Conservation (phyloP, 305 asterid species). For the Fraxinus angustifolia region DNA sequence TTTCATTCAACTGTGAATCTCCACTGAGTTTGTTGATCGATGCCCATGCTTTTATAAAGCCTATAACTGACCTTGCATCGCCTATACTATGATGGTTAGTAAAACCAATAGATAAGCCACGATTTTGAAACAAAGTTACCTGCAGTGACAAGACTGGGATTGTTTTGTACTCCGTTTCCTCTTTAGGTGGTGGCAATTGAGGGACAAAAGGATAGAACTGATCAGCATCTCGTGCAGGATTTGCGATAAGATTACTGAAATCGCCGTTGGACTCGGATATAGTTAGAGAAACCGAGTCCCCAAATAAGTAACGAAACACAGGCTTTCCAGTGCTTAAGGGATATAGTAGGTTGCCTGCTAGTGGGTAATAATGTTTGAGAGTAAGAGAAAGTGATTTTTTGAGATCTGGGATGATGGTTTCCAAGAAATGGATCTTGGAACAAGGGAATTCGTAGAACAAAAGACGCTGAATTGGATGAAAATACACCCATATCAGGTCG, state of each 20-base stretch:
- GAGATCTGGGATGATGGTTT: conserved; percentile 13
- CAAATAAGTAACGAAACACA: neutral
- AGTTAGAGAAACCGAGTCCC: conserved; percentile 17
- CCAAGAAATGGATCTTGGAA: neutral
- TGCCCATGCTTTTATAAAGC: conserved; percentile 29
- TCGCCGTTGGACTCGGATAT: conserved; percentile 19
- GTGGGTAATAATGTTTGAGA: conserved; percentile 18
- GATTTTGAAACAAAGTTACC: conserved; percentile 33
- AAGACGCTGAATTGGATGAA: conserved; percentile 15
- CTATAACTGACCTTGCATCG: conserved; percentile 29
- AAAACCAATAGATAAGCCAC: conserved; percentile 35
- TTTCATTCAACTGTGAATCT: neutral
- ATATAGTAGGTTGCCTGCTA: conserved; percentile 27
- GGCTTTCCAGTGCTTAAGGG: conserved; percentile 10
- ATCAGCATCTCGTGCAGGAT: too few species aligned
- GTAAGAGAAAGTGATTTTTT: conserved; percentile 23
- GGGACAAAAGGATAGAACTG: too few species aligned
- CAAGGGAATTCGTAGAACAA: conserved; percentile 22
- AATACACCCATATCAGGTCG: conserved; percentile 28
- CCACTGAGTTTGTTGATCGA: conserved; percentile 20
- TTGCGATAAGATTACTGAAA: neutral
- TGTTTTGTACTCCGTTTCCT: neutral
- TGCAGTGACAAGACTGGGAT: conserved; percentile 23
- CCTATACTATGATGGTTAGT: conserved; percentile 31
- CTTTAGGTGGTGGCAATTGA: too few species aligned